Base-by-base conservation (phyloP, 1,284 basidiomycete genomes). In the Tylopilus sp. region DNA sequence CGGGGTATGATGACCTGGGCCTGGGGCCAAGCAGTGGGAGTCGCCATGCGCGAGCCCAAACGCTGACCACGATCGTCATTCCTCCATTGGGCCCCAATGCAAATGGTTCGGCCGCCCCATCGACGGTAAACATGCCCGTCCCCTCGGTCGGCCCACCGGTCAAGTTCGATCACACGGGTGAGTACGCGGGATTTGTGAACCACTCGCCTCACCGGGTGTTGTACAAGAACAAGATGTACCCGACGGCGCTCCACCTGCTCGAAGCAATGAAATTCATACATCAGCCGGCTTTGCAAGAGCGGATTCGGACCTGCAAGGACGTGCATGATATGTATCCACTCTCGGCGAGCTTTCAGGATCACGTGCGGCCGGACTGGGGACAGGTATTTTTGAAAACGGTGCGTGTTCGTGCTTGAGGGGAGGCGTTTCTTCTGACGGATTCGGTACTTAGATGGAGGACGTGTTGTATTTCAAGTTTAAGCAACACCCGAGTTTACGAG, bases 221-320 rank as follows among this genome's bases (percentile, higher is more conserved):
- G 41, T 81, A 78, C 59, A 59, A 70, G 38, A 71, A 75, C 29
- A 70, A 71, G 44, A 65, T 67, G 36, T 88, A 81, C 53, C 81
- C 83, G 6, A 82, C 78, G 3, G 85, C 81, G 3, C 64, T 78
- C 52, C 86, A 88, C 57, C 69, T 88, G 13, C 73, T 79, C 36
- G 84, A 88, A 64, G 84, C 84, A 9, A 67, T 84, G 54, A 84
- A 84, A 60, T 88, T 82, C 59, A 68, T 69, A 0, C 61, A 68
- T 29, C 65, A 68, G 6, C 73, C 75, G 0, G 75, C 78, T 1
- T 55, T 84, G 21, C 79, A 79, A 5, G 77, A 82, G 46, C 55
- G 57, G 25, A 80, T 88, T 50, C 69, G 82, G 19, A 55, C 51
- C 5, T 73, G 72, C 49, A 59, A 62, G 11, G 72, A 71, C 25